Evolutionary conservation across 371 early-diverging fungal genomes (phyloP).

Genomic region (Syncephalastrum monosporum): DNA sequence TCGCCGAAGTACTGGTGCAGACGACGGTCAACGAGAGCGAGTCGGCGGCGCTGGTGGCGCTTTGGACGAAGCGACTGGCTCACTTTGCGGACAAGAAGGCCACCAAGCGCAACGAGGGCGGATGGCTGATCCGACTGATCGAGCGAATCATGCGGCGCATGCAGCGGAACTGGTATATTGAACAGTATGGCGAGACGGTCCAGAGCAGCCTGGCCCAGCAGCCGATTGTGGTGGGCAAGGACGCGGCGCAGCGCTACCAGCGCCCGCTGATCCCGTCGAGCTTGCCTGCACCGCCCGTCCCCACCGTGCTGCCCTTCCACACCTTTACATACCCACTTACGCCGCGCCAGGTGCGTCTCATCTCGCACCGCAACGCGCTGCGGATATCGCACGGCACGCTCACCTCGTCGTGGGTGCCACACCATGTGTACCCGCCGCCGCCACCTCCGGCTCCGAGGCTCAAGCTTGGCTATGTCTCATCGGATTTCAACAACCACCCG

Average conservation of each 20-base stretch:
- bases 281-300: constrained; percentile 66
- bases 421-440: constrained; percentile 78
- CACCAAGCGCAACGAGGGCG: constrained; percentile 68
- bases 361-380: constrained; percentile 83
- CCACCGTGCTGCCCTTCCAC: constrained; percentile 91
- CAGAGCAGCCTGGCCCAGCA: constrained; percentile 6
- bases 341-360: constrained; percentile 82
- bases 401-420: constrained; percentile 67
- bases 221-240: constrained; percentile 23
- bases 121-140: constrained; percentile 70
- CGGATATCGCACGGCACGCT: constrained; percentile 73
- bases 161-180: constrained; percentile 69
- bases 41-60: constrained; percentile 6
- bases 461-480: constrained; percentile 86
- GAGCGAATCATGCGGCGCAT: constrained; percentile 63
- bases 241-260: constrained; percentile 42
- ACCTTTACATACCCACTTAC: constrained; percentile 89
- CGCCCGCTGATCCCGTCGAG: constrained; percentile 63
- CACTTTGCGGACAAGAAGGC: constrained; percentile 16
- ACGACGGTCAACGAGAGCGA: constrained; percentile 7
- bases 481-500: constrained; percentile 93
- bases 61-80: constrained; percentile 35
- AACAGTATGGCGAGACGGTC: constrained; percentile 30
- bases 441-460: constrained; percentile 64
- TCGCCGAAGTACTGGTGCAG: constrained; percentile 32